phyloP scores from a whole-genome alignment of 192 early-diverging fungal genomes.

The Coemansia sp. region DNA sequence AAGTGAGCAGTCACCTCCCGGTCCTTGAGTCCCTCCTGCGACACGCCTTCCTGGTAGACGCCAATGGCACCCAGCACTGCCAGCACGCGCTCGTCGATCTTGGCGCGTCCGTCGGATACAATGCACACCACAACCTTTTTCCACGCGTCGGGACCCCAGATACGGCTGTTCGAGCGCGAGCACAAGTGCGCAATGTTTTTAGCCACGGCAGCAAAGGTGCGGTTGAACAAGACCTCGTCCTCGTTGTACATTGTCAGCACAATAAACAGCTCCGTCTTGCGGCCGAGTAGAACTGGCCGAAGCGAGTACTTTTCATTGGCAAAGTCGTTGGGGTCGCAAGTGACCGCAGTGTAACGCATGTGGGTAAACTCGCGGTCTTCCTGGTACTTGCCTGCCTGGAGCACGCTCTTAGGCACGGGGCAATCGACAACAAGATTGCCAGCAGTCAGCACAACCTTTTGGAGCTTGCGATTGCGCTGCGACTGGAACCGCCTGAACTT shows the following conservation, averaged over 20 bases:
- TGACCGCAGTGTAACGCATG: conserved; percentile 92
- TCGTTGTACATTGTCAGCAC: conserved; percentile 94
- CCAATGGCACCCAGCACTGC: conserved; percentile 82
- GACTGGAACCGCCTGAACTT: conserved; percentile 51
- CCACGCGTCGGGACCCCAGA: conserved; percentile 86
- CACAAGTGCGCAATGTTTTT: conserved; percentile 91
- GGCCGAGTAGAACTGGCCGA: conserved; percentile 67
- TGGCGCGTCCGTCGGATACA: conserved; percentile 85
- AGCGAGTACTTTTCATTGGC: conserved; percentile 69
- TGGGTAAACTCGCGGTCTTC: conserved; percentile 83
- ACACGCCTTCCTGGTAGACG: conserved; percentile 68
- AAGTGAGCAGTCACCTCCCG: conserved; percentile 76
- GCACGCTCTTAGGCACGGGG: conserved; percentile 61
- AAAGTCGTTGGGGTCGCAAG: conserved; percentile 86
- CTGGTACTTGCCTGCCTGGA: conserved; percentile 51
- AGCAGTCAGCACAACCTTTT: conserved; percentile 62
- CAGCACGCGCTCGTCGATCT: conserved; percentile 74
- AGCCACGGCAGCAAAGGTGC: conserved; percentile 83
- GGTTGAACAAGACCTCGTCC: conserved; percentile 86
- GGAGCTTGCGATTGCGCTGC: conserved; percentile 46
- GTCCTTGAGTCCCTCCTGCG: conserved; percentile 66
- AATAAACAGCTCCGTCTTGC: conserved; percentile 86
- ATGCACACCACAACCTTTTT: conserved; percentile 91
- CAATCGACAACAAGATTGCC: conserved; percentile 76
- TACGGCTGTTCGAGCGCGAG: conserved; percentile 70